Evolutionary conservation across 352 stramenopile species (phyloP).

Genomic region (Globisporangium uncinulatum): DNA sequence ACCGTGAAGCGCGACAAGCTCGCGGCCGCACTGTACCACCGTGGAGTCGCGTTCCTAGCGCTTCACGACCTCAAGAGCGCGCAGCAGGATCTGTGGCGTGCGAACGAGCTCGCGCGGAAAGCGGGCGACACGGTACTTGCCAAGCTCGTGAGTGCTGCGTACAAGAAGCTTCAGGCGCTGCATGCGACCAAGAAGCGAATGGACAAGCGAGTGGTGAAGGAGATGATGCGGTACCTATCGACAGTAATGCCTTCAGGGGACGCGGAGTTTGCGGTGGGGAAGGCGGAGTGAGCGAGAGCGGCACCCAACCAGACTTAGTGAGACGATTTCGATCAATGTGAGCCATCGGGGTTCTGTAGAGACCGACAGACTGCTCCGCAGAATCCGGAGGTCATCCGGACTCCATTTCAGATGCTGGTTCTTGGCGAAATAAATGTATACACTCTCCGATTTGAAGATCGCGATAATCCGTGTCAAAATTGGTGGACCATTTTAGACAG

Average conservation of each 20-base stretch:
- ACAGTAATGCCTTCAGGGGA: constrained; percentile 25
- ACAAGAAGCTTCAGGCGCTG: constrained; percentile 68
- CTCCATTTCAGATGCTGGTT: no score
- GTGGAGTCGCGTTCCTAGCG: constrained; percentile 59
- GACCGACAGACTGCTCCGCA: no score
- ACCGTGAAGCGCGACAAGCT: constrained; percentile 33
- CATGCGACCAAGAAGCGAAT: constrained; percentile 72
- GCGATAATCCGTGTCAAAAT: no score
- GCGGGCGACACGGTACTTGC: constrained; percentile 32
- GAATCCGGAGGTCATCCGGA: no score
- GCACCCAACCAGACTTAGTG: no score
- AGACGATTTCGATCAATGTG: no score
- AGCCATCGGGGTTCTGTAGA: no score
- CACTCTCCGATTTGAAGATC: no score
- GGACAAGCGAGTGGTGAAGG: constrained; percentile 80
- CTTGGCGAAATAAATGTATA: no score
- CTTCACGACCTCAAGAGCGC: constrained; percentile 52
- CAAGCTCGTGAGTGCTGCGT: constrained; percentile 49
- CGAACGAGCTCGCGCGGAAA: constrained; percentile 47
- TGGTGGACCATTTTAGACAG: no score
- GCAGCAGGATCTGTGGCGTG: constrained; percentile 61
- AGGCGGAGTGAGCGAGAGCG: no score
- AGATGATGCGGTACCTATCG: constrained; percentile 77
- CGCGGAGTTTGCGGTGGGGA: no score
- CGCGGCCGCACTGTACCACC: constrained; percentile 64